These are phyloP conservation scores for Xylariomycetidae sp. DNA, from an alignment of 2,329 filamentous ascomycete genomes.

Conservation along the genomic window DNA sequence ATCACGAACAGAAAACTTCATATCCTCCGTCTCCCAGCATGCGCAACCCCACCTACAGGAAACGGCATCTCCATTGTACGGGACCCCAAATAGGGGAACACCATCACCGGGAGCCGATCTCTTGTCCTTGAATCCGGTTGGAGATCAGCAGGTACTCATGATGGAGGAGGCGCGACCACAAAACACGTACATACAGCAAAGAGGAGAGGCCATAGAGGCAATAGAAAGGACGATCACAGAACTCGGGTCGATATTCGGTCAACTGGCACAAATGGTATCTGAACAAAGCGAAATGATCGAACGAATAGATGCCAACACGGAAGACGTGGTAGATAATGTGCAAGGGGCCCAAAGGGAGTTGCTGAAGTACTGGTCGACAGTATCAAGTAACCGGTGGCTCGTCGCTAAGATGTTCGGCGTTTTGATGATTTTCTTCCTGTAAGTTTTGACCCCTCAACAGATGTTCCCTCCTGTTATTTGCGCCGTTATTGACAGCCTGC, in stretches of 20 bases:
- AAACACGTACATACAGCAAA: conserved; percentile 87
- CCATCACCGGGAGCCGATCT: conserved; percentile 68
- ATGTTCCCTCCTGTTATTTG: background rate
- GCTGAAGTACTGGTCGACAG: conserved; percentile 93
- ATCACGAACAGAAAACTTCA: conserved; percentile 92
- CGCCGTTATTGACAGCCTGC: no score
- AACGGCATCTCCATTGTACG: conserved; percentile 82
- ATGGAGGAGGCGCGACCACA: conserved; percentile 88
- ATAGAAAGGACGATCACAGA: conserved; percentile 95
- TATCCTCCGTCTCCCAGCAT: conserved; percentile 80
- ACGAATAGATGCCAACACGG: conserved; percentile 93
- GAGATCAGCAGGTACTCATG: conserved; percentile 82
- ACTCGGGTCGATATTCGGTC: conserved; percentile 86
- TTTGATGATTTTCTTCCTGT: conserved; percentile 88
- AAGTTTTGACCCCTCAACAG: no score
- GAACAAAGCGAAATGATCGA: conserved; percentile 97
- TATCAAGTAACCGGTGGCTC: conserved; percentile 93
- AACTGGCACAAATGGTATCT: conserved; percentile 92
- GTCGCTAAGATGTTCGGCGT: conserved; percentile 84
- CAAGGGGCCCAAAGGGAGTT: conserved; percentile 90
- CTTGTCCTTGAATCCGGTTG: conserved; percentile 76
- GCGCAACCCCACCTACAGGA: conserved; percentile 64
- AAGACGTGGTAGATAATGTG: conserved; percentile 98
- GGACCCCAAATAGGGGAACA: conserved; percentile 65
- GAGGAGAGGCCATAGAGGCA: conserved; percentile 92